Percentiles rank a stretch among this genome's conserved stretches.
phyloP scores from a whole-genome alignment of 1,284 basidiomycete genomes.

The Takashimella tepidaria region DNA sequence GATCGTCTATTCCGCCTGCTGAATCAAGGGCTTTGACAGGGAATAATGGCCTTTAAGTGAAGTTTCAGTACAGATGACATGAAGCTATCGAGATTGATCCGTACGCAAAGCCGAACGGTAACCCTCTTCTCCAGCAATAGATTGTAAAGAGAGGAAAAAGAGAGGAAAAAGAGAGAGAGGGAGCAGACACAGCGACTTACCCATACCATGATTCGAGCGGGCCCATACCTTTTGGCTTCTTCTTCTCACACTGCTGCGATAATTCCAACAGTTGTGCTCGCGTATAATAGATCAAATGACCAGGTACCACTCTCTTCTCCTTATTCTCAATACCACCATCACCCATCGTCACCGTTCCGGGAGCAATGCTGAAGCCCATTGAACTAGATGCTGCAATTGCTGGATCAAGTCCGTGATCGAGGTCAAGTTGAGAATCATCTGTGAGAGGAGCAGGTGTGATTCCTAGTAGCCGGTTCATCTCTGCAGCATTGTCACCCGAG shows the following conservation, averaged over 20 bases:
- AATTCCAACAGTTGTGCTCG: conserved; percentile 21
- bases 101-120: too few species aligned
- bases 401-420: neutral
- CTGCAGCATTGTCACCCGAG: conserved; percentile 16
- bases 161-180: too few species aligned
- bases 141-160: too few species aligned
- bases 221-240: conserved; percentile 15
- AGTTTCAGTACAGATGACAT: neutral
- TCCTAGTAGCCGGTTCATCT: conserved; percentile 25
- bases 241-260: conserved; percentile 12
- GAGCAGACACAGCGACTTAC: too few species aligned
- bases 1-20: conserved; percentile 25
- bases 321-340: too few species aligned
- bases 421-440: neutral
- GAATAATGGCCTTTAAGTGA: neutral
- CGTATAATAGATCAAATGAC: conserved; percentile 17
- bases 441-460: neutral
- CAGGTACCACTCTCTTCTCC: neutral
- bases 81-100: neutral
- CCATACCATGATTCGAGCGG: conserved; percentile 30
- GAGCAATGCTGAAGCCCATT: too few species aligned
- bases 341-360: too few species aligned
- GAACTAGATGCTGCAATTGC: conserved; percentile 1
- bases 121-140: too few species aligned
- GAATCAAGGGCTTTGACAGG: conserved; percentile 1